Conservation (phyloP, 306 rosid species). For the peach (Prunus persica) region Prunus_persica_NCBIv2 NC_034011.1:16217501-16218000, state of each 20-base stretch:
- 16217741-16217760: background rate
- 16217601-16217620: conserved; percentile 49
- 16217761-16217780: background rate
- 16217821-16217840: background rate
- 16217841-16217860: background rate
- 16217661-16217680: background rate
- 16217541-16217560: conserved; percentile 91
- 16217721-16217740: background rate
- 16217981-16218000: conserved; percentile 4
- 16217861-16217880: background rate
- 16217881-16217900: background rate
- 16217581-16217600: conserved; percentile 81
- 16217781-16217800: background rate
- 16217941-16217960: conserved; percentile 13
- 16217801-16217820: background rate
- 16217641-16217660: background rate
- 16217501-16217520: conserved; percentile 98
- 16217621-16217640: conserved; percentile 30
- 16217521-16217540: conserved; percentile 85
- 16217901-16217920: background rate
- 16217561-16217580: conserved; percentile 85
- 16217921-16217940: background rate
- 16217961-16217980: conserved; percentile 11
- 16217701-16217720: background rate
- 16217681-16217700: background rate